These are phyloP conservation scores for Ogataea populi-albae DNA, from an alignment of 805 yeast genomes.

Conservation along the genomic window DNA sequence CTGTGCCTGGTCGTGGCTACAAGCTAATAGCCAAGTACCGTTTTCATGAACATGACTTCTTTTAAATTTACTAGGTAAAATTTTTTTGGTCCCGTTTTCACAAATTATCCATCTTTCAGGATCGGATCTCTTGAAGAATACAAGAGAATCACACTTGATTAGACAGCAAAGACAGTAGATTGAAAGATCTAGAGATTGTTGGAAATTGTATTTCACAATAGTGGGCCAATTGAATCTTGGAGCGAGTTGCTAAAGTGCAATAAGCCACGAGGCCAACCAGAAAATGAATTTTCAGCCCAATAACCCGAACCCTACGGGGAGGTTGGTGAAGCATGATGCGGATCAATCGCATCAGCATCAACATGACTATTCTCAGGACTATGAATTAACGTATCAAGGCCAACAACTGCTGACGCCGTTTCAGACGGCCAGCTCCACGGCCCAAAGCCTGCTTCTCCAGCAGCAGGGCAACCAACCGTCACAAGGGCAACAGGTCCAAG, in stretches of 20 bases:
- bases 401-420: conserved; percentile 5
- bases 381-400: conserved; percentile 6
- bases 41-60: conserved; percentile 1
- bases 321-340: conserved; percentile 7
- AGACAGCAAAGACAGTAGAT: too few relatives aligned
- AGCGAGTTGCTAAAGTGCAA: too few relatives aligned
- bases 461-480: too few relatives aligned
- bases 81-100: conserved; percentile 9
- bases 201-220: too few relatives aligned
- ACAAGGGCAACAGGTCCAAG: too few relatives aligned
- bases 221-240: too few relatives aligned
- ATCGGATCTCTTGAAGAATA: too few relatives aligned
- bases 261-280: neutral
- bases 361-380: conserved; percentile 3
- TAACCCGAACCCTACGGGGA: conserved; percentile 5
- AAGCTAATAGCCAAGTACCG: conserved; percentile 5
- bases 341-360: too few relatives aligned
- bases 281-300: conserved; percentile 8
- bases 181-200: too few relatives aligned
- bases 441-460: conserved; percentile 2
- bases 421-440: conserved; percentile 1
- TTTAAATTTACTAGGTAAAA: conserved; percentile 1
- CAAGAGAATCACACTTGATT: too few relatives aligned
- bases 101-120: conserved; percentile 5
- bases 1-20: conserved; percentile 4